Evolutionary conservation across 345 rosid species (phyloP), one percentile per base, ranked within the genome.

Genomic region (Toxicodendron radicans): DNA sequence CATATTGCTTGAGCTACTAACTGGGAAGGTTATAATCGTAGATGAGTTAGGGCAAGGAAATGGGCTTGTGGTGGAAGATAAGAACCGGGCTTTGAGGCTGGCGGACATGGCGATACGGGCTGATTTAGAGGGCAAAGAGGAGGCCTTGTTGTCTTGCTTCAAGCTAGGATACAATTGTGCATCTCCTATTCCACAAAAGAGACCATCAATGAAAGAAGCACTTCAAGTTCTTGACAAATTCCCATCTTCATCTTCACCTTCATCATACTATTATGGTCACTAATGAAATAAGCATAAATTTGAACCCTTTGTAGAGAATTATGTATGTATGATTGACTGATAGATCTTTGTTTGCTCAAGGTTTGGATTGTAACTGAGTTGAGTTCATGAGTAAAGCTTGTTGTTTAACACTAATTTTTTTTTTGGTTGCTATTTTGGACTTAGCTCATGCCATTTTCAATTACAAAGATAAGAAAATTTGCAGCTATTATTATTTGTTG

Each of bases 41-140:
- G 99, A 95, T 18, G 99, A 95, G 78, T 64, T 88, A 81, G 98
- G 97, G 24, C 96, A 89, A 53, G 94, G 86, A n/a, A 93, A 89
- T 43, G 99, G 97, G 82, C 85, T 91, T 27, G 70, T 38, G 35
- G 90, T 87, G 12, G 92, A 95, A 2, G 98, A 95, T 45, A 80
- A 83, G 68, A 78, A 38, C 10, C 78, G 92, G 75, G 98, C 96
- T 0, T 16, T 89, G 68, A 62, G 95, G 79, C 86, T 89, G 88
- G 90, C 87, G 9, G 97, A 94, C 12, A 83, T 35, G 65, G 87
- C 84, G 3, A 93, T 95, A 43, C 87, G 97, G 35, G 87, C 75
- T 10, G 98, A 95, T 33, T 52, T 95, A 83, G 99, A 91, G 59
- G 99, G 96, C 8, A 93, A 84, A 74, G 98, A 90, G 74, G 96